Evolutionary conservation across 768 basidiomycete genomes (phyloP), one percentile per base, ranked within the genome.

Genomic region (Pulveroboletus sp.): DNA sequence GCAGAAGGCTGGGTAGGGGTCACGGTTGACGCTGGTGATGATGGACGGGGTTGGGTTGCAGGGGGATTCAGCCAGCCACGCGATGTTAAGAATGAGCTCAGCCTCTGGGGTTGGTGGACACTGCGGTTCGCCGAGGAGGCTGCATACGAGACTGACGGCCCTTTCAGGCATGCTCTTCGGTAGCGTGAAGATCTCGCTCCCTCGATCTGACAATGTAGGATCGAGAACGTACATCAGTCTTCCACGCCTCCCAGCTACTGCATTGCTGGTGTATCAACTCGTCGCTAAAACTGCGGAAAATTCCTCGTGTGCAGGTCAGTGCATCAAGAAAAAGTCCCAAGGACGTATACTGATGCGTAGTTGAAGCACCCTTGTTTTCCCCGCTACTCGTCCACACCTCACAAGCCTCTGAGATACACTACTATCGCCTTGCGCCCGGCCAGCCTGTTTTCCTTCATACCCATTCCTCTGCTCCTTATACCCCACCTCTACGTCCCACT

Each of bases 301-400:
- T 28, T 2, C 55, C 7, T 55, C 61, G 0, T 76, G 75, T 55
- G 35, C 55, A 49, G 57, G 73, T 71, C 48, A 26, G 60, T 55
- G 13, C 9, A 5, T 10, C 8, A 27, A 36, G 17, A 14, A 39
- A 2, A 8, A 21, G 1, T 39, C 14, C 0, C 45, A 7, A 24
- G 30, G 3, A 21, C n/a, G 5, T 9, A 9, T 11, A 30, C 45
- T 67, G 43, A 66, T 43, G n/a, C 8, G n/a, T 24, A 0, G 31
- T 51, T 26, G 6, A 51, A 86, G 86, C 72, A 35, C 59, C 77
- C 1, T 61, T 82, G 6, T 69, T 90, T 36, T 71, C 79, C 6
- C 86, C 89, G 3, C 68, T 92, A n/a, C 69, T 93, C 11, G 68
- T 77, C 28, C 84, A 91, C 50, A 72, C 72, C 0, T 82, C 88